These are phyloP conservation scores for Colletotrichum incanum DNA, from an alignment of 2,329 filamentous ascomycete genomes.

Conservation along the genomic window DNA sequence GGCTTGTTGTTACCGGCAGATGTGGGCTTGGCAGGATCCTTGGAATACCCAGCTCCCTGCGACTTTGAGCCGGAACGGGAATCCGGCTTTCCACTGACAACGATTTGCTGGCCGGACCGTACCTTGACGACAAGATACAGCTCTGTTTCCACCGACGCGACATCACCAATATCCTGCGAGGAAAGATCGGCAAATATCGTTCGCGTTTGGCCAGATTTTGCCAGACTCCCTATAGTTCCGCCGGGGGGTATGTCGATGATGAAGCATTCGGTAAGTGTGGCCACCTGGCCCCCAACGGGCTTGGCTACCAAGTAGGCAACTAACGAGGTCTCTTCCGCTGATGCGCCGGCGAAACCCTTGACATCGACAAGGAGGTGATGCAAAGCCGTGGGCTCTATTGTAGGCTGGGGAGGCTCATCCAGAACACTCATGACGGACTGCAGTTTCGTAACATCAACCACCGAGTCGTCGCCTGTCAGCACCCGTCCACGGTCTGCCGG, in stretches of 20 bases:
- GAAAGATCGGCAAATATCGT: constrained; percentile 92
- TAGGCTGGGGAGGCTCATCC: constrained; percentile 81
- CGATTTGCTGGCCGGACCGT: constrained; percentile 70
- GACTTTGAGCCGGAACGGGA: constrained; percentile 67
- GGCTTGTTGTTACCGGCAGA: constrained; percentile 62
- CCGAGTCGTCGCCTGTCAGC: constrained; percentile 92
- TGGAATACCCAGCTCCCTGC: constrained; percentile 55
- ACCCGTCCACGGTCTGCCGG: constrained; percentile 87
- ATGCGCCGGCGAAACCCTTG: constrained; percentile 83
- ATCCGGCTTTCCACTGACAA: constrained; percentile 59
- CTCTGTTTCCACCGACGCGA: constrained; percentile 75
- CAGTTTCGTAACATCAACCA: constrained; percentile 89
- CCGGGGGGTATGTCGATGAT: constrained; percentile 83
- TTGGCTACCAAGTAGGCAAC: constrained; percentile 85
- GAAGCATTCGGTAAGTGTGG: constrained; percentile 86
- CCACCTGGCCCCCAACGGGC: constrained; percentile 72
- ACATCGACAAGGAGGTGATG: constrained; percentile 90
- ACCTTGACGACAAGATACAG: constrained; percentile 90
- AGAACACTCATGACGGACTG: constrained; percentile 97
- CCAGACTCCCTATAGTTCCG: constrained; percentile 77
- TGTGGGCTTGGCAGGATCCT: constrained; percentile 59
- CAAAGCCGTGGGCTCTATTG: constrained; percentile 78
- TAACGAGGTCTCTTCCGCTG: constrained; percentile 82
- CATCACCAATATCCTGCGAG: constrained; percentile 79
- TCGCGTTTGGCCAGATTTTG: constrained; percentile 79